Conservation (phyloP, 805 yeast species). For the Yarrowia sp. region DNA sequence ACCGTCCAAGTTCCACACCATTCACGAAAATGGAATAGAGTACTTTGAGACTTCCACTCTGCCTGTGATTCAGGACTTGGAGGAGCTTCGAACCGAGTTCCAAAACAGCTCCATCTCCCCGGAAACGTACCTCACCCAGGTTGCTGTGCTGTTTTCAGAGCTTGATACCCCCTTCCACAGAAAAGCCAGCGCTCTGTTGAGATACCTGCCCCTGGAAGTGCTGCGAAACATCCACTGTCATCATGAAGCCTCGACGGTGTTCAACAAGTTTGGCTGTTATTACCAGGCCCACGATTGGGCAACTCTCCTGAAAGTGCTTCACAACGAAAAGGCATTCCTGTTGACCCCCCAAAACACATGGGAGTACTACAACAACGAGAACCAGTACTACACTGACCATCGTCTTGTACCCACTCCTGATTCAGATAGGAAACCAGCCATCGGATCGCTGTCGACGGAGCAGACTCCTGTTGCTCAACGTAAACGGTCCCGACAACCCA, state of each 20-base stretch:
- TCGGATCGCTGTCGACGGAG: neutral
- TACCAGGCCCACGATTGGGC: constrained; percentile 20
- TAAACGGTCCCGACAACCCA: neutral
- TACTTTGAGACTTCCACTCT: neutral
- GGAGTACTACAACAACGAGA: neutral
- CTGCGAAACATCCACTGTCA: neutral
- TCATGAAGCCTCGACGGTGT: neutral
- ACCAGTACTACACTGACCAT: constrained; percentile 1
- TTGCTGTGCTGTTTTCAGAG: neutral
- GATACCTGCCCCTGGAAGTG: constrained; percentile 10
- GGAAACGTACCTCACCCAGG: neutral
- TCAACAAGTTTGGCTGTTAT: constrained; percentile 6
- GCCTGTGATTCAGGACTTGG: neutral
- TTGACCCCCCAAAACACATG: neutral
- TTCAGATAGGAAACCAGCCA: neutral
- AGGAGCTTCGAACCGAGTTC: neutral
- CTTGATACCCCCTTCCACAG: constrained; percentile 4
- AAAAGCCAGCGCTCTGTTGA: constrained; percentile 15
- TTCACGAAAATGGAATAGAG: neutral
- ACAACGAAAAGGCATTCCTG: neutral
- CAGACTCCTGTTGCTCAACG: neutral
- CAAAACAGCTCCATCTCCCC: neutral
- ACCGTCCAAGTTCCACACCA: neutral
- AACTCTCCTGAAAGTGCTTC: neutral
- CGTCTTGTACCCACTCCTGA: constrained; percentile 1